Percentiles rank a stretch among this genome's conserved stretches.
Conservation (phyloP, 306 rosid genomes). For the Quercus robur region DNA sequence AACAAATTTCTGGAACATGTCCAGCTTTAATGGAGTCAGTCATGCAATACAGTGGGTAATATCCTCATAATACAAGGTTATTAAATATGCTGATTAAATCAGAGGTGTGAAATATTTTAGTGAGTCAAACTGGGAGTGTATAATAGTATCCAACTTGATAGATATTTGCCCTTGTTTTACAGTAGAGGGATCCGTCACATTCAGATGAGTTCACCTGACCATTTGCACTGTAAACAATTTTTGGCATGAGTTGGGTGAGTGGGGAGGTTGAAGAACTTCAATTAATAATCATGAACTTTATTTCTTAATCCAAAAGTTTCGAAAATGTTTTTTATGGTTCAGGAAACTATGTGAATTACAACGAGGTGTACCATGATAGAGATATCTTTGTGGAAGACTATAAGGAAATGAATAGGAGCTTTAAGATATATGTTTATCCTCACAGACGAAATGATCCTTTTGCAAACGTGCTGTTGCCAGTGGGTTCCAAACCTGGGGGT, state of each 20-base stretch:
- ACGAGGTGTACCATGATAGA: constrained; percentile 62
- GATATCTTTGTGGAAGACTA: constrained; percentile 65
- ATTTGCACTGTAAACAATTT: not conserved
- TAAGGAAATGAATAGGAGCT: constrained; percentile 68
- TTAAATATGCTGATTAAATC: no score
- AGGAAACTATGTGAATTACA: constrained; percentile 37
- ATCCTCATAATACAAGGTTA: no score
- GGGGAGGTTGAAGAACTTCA: constrained; percentile 13
- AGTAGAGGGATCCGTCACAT: not conserved
- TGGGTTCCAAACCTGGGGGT: constrained; percentile 55
- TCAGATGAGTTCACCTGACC: not conserved
- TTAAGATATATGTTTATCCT: constrained; percentile 88
- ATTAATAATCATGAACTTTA: not conserved
- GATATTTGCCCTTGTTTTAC: not conserved
- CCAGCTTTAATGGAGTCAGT: no score
- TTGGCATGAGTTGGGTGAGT: constrained; percentile 4
- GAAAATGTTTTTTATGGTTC: constrained; percentile 27
- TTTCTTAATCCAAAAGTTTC: constrained; percentile 12
- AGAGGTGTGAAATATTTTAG: no score
- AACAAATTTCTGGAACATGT: no score
- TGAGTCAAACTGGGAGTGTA: not conserved
- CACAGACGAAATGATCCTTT: constrained; percentile 57
- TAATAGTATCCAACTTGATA: not conserved
- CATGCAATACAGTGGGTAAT: no score
- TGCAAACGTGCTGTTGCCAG: constrained; percentile 68